A percentile compares a stretch with the other conserved stretches of the same genome.
phyloP scores from a whole-genome alignment of 2,329 filamentous ascomycete species.

The Colletotrichum cuscutae region DNA sequence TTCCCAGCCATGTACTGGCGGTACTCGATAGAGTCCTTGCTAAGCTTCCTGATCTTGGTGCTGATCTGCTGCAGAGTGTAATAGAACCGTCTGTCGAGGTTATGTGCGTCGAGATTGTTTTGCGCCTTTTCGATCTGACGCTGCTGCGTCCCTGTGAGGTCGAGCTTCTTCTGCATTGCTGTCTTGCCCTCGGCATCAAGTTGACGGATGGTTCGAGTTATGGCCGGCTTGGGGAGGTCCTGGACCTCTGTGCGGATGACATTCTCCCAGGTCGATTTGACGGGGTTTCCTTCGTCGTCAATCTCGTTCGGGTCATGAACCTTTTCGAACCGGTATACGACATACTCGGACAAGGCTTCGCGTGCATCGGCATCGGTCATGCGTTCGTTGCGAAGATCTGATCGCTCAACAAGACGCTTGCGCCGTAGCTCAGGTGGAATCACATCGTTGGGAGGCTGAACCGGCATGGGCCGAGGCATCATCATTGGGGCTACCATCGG shows the following conservation, averaged over 20 bases:
- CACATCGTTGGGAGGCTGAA: slow-evolving; percentile 16
- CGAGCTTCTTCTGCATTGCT: slow-evolving; percentile 51
- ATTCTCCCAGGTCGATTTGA: slow-evolving; percentile 52
- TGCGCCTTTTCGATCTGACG: slow-evolving; percentile 54
- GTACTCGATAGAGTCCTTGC: slow-evolving; percentile 32
- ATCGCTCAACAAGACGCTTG: slow-evolving; percentile 38
- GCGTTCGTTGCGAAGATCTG: slow-evolving; percentile 50
- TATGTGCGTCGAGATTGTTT: slow-evolving; percentile 44
- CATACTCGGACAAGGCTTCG: slow-evolving; percentile 51
- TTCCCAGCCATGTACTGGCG: slow-evolving; percentile 17
- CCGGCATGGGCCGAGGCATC: background rate
- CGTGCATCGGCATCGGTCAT: slow-evolving; percentile 51
- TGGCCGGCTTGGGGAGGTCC: slow-evolving; percentile 50
- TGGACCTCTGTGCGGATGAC: slow-evolving; percentile 46
- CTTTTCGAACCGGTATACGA: slow-evolving; percentile 55
- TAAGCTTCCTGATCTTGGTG: slow-evolving; percentile 45
- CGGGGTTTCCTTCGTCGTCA: slow-evolving; percentile 48
- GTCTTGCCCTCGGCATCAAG: slow-evolving; percentile 47
- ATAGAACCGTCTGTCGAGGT: slow-evolving; percentile 51
- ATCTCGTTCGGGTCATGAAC: slow-evolving; percentile 43
- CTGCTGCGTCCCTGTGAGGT: slow-evolving; percentile 48
- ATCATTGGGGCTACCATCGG: background rate
- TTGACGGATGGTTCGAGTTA: slow-evolving; percentile 47
- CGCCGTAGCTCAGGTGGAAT: slow-evolving; percentile 34
- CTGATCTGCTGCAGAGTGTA: slow-evolving; percentile 58